phyloP scores from a whole-genome alignment of 192 early-diverging fungal species.

The Coemansia sp. region DNA sequence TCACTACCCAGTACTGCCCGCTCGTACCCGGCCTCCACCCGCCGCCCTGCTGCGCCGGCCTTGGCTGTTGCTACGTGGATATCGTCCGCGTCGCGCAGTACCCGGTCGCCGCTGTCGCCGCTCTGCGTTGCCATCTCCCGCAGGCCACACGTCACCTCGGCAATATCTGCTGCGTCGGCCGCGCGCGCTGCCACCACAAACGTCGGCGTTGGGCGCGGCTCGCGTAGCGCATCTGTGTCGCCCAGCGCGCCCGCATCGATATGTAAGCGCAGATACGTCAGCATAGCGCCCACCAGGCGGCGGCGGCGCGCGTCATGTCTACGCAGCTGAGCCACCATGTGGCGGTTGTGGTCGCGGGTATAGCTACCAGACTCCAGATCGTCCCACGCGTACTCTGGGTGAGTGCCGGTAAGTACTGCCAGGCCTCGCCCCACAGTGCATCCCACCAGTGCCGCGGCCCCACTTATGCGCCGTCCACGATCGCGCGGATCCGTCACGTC shows the following conservation, averaged over 20 bases:
- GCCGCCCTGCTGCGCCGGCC: constrained; percentile 8
- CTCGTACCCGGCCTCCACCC: constrained; percentile 27
- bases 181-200: constrained; percentile 37
- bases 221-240: constrained; percentile 15
- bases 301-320: constrained; percentile 49
- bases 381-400: constrained; percentile 73
- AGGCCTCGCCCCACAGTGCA: constrained; percentile 60
- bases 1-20: constrained; percentile 10
- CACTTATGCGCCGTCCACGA: constrained; percentile 15
- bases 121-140: constrained; percentile 10
- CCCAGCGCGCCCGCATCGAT: constrained; percentile 48
- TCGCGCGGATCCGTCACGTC: constrained; percentile 38
- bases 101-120: constrained; percentile 12
- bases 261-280: constrained; percentile 57
- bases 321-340: constrained; percentile 46
- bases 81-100: constrained; percentile 34
- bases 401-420: constrained; percentile 73
- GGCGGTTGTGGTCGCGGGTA: constrained; percentile 38
- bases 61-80: constrained; percentile 32
- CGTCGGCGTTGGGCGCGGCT: constrained; percentile 18
- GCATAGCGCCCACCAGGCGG: constrained; percentile 53
- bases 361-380: constrained; percentile 53
- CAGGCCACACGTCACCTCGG: constrained; percentile 22
- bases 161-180: constrained; percentile 17
- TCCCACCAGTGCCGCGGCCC: constrained; percentile 58